Conservation (phyloP, 2,329 filamentous ascomycete genomes). For the Epicoccum sorghinum region DNA sequence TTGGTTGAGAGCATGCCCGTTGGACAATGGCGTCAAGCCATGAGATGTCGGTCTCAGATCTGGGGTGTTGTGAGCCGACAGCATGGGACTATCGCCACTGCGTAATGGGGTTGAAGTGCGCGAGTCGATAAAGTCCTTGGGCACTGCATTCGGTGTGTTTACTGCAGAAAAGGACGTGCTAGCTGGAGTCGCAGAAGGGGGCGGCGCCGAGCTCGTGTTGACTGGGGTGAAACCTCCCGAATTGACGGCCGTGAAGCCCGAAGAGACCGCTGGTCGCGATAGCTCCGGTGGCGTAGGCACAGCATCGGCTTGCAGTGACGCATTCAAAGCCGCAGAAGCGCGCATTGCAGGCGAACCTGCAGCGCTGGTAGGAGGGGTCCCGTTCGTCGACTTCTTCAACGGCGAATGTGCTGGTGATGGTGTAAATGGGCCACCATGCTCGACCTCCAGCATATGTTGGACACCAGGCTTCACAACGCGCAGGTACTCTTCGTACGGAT, state of each 20-base stretch:
- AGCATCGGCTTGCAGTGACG: constrained; percentile 55
- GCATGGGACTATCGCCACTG: constrained; percentile 66
- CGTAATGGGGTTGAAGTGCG: constrained; percentile 66
- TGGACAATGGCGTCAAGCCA: constrained; percentile 56
- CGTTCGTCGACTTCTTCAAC: constrained; percentile 62
- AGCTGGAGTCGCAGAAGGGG: constrained; percentile 28
- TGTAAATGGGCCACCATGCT: constrained; percentile 90
- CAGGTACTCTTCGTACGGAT: constrained; percentile 95
- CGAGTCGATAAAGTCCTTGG: constrained; percentile 60
- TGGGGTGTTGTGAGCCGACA: constrained; percentile 69
- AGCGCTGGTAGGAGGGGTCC: constrained; percentile 58
- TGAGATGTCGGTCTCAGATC: constrained; percentile 63
- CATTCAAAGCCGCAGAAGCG: constrained; percentile 63
- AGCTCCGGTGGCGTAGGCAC: constrained; percentile 58
- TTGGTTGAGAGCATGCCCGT: constrained; percentile 60
- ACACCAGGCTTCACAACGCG: constrained; percentile 90
- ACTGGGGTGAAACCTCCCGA: constrained; percentile 67
- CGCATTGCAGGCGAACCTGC: constrained; percentile 71
- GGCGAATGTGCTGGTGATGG: constrained; percentile 77
- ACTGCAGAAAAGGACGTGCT: constrained; percentile 62
- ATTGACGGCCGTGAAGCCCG: constrained; percentile 78
- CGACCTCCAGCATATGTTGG: constrained; percentile 92
- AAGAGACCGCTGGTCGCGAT: constrained; percentile 58
- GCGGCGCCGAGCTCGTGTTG: constrained; percentile 55
- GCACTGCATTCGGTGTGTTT: constrained; percentile 58